These are phyloP conservation scores for Calonectria multiphialidica DNA, from an alignment of 2,329 filamentous ascomycete species.

Conservation along the genomic window DNA sequence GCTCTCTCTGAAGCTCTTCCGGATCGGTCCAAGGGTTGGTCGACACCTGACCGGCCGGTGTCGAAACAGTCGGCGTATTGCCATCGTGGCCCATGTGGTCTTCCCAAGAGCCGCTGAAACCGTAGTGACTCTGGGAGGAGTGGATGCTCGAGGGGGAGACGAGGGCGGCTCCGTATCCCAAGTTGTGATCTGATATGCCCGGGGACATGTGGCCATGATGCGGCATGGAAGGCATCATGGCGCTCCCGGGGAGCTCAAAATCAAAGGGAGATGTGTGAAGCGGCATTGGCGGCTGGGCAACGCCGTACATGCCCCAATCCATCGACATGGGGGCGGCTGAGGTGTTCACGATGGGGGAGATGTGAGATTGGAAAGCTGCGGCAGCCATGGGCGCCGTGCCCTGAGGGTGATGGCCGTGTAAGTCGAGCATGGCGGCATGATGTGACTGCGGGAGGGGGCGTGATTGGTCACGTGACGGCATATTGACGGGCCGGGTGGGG, in stretches of 20 bases:
- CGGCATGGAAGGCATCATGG: conserved; percentile 32
- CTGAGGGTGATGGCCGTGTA: conserved; percentile 33
- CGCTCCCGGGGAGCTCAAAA: conserved; percentile 36
- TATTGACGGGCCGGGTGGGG: not conserved
- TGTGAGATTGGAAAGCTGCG: conserved; percentile 29
- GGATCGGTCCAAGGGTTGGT: conserved; percentile 42
- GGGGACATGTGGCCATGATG: conserved; percentile 37
- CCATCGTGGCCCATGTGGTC: conserved; percentile 37
- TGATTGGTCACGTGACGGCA: conserved; percentile 37
- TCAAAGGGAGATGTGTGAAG: conserved; percentile 38
- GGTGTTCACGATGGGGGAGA: conserved; percentile 25
- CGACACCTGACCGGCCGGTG: conserved; percentile 34
- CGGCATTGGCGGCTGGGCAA: conserved; percentile 26
- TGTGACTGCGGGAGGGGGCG: conserved; percentile 27
- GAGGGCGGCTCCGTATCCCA: conserved; percentile 35
- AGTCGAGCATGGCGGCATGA: conserved; percentile 23
- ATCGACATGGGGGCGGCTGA: conserved; percentile 31
- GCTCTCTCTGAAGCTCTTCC: conserved; percentile 30
- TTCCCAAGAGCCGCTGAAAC: conserved; percentile 34
- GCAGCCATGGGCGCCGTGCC: conserved; percentile 26
- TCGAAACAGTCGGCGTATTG: conserved; percentile 41
- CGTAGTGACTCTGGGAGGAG: conserved; percentile 32
- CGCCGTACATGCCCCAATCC: conserved; percentile 40
- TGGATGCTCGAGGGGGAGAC: conserved; percentile 43
- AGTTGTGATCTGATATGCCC: conserved; percentile 27